Evolutionary conservation across 2,329 filamentous ascomycete genomes (phyloP).

Genomic region (Penicillium oxalicum): DNA sequence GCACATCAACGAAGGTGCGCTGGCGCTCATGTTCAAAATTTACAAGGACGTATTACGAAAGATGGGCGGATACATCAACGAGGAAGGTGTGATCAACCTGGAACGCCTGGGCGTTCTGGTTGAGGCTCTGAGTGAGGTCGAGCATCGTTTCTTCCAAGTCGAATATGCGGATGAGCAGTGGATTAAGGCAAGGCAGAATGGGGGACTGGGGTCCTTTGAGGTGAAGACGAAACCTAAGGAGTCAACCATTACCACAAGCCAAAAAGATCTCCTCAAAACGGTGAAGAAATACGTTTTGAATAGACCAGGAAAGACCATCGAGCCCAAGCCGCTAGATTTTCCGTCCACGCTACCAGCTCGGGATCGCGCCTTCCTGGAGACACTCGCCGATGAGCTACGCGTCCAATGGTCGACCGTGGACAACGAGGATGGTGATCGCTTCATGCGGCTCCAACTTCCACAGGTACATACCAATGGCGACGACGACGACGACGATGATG

Average conservation of each 20-base stretch:
- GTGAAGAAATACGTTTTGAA: slow-evolving; percentile 78
- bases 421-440: slow-evolving; percentile 60
- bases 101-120: slow-evolving; percentile 70
- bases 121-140: slow-evolving; percentile 78
- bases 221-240: slow-evolving; percentile 51
- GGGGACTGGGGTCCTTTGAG: slow-evolving; percentile 60
- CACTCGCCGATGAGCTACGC: slow-evolving; percentile 65
- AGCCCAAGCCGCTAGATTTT: slow-evolving; percentile 60
- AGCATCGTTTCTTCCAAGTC: slow-evolving; percentile 85
- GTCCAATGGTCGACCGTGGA: slow-evolving; percentile 60
- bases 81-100: slow-evolving; percentile 87
- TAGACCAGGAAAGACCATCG: slow-evolving; percentile 49
- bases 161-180: slow-evolving; percentile 85
- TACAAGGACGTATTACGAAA: slow-evolving; percentile 87
- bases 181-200: slow-evolving; percentile 80
- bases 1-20: slow-evolving; percentile 95
- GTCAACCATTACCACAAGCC: slow-evolving; percentile 69
- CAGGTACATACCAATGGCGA: slow-evolving; percentile 37
- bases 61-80: slow-evolving; percentile 92
- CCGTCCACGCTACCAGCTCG: slow-evolving; percentile 66
- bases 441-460: slow-evolving; percentile 59
- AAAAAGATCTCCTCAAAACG: slow-evolving; percentile 74
- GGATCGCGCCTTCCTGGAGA: slow-evolving; percentile 89
- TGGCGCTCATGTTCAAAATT: slow-evolving; percentile 94
- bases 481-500: slow-evolving; percentile 59